Conservation (phyloP, 2,329 filamentous ascomycete genomes). For the Trichoderma afroharzianum region DNA sequence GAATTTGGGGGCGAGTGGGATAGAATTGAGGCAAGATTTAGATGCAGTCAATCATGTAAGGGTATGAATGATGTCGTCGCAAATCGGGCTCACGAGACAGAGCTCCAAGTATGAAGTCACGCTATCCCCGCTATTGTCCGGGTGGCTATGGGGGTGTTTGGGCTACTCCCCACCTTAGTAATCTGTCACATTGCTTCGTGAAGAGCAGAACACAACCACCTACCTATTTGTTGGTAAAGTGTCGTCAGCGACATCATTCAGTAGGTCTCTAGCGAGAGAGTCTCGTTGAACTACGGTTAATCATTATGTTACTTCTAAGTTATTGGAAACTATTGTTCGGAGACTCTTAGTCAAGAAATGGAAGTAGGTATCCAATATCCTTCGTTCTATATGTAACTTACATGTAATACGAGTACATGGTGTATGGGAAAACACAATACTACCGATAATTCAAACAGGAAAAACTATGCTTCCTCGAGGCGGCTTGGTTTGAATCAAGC, state of each 20-base stretch:
- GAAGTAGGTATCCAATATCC: too few species aligned
- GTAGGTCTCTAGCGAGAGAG: too few species aligned
- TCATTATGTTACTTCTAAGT: too few species aligned
- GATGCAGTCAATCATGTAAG: not conserved
- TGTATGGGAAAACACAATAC: not conserved
- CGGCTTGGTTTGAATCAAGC: not conserved
- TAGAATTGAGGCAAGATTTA: not conserved
- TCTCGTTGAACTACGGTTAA: too few species aligned
- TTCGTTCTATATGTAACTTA: not conserved
- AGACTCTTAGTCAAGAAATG: too few species aligned
- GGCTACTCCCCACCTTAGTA: not conserved
- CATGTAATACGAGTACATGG: not conserved
- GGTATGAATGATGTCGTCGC: not conserved
- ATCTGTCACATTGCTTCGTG: not conserved
- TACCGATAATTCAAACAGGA: not conserved
- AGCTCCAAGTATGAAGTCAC: not conserved
- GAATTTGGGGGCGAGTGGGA: not conserved
- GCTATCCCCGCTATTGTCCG: constrained; percentile 3
- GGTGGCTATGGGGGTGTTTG: not conserved
- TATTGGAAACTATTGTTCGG: too few species aligned
- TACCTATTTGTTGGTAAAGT: not conserved
- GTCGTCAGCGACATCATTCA: too few species aligned
- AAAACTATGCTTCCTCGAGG: not conserved
- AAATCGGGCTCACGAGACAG: not conserved
- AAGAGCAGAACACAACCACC: not conserved